phyloP scores from a whole-genome alignment of 495 filamentous ascomycete species.

The Aspergillus carlsbadensis region DNA sequence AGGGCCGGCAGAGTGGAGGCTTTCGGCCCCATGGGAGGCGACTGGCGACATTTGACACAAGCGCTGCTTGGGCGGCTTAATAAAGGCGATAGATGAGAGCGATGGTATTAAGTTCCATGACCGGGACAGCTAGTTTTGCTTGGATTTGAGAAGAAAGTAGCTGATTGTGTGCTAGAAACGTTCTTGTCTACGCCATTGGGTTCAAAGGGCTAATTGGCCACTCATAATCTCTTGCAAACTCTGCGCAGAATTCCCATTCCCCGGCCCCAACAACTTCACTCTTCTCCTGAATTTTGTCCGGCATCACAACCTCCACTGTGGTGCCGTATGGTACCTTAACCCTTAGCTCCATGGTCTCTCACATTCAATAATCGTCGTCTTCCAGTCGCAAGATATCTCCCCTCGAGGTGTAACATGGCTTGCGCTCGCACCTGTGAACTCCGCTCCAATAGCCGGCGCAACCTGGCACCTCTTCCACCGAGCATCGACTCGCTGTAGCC shows the following conservation, averaged over 20 bases:
- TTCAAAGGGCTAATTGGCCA: neutral
- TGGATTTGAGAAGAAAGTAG: too few species aligned
- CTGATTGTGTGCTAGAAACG: too few species aligned
- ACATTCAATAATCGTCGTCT: neutral
- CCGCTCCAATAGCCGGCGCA: constrained; percentile 10
- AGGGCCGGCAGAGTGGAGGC: too few species aligned
- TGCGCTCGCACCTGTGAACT: neutral
- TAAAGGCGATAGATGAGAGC: too few species aligned
- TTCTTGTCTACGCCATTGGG: neutral
- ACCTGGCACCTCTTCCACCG: constrained; percentile 29
- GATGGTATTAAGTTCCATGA: too few species aligned
- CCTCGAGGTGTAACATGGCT: neutral
- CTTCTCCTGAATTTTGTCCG: neutral
- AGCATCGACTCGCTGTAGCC: constrained; percentile 19
- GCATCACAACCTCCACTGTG: neutral
- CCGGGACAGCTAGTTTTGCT: too few species aligned
- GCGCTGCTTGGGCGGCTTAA: too few species aligned
- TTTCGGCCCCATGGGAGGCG: too few species aligned
- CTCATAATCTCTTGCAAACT: neutral
- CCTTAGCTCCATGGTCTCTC: neutral
- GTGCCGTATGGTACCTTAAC: neutral
- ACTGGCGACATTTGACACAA: too few species aligned
- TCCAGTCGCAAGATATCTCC: too few species aligned
- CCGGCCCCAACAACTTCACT: neutral
- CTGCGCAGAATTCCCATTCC: neutral